phyloP scores from a whole-genome alignment of 2,329 filamentous ascomycete genomes.

The Fusarium albosuccineum region DNA sequence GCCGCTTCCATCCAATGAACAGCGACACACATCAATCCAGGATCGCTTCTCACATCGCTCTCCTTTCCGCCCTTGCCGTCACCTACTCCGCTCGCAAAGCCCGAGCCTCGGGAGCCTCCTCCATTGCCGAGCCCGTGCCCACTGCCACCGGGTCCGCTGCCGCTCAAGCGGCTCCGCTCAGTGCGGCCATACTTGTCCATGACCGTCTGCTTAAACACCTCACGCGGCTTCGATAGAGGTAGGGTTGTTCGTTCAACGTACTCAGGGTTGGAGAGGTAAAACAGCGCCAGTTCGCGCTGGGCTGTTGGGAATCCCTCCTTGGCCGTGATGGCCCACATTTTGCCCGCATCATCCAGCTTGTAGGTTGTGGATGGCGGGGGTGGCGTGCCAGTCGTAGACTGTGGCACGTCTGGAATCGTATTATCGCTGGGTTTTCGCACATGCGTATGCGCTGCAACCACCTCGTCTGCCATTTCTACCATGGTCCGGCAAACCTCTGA shows the following conservation, averaged over 20 bases:
- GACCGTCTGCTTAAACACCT: constrained; percentile 91
- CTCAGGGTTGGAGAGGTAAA: constrained; percentile 93
- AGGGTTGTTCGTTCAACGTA: constrained; percentile 83
- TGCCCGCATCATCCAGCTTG: constrained; percentile 83
- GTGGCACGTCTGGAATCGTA: constrained; percentile 47
- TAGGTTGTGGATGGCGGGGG: constrained; percentile 70
- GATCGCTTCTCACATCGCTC: constrained; percentile 76
- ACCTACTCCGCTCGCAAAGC: constrained; percentile 38
- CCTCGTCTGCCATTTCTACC: constrained; percentile 72
- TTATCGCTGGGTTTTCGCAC: constrained; percentile 63
- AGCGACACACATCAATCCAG: constrained; percentile 90
- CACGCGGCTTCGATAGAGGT: constrained; percentile 84
- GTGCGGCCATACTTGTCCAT: constrained; percentile 75
- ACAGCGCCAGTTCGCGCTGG: constrained; percentile 91
- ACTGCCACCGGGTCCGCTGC: constrained; percentile 36
- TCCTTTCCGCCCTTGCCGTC: constrained; percentile 51
- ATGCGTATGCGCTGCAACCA: constrained; percentile 72
- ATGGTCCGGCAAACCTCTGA: constrained; percentile 86
- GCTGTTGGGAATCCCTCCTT: constrained; percentile 87
- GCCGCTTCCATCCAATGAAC: constrained; percentile 98
- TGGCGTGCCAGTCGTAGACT: constrained; percentile 57
- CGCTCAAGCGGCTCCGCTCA: constrained; percentile 45
- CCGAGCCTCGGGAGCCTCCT: constrained; percentile 41
- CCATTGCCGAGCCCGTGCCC: constrained; percentile 43
- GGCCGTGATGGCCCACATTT: constrained; percentile 92